Evolutionary conservation across 192 early-diverging fungal species (phyloP), one percentile per base, ranked within the genome.

Genomic region (Lobosporangium transversale): DNA sequence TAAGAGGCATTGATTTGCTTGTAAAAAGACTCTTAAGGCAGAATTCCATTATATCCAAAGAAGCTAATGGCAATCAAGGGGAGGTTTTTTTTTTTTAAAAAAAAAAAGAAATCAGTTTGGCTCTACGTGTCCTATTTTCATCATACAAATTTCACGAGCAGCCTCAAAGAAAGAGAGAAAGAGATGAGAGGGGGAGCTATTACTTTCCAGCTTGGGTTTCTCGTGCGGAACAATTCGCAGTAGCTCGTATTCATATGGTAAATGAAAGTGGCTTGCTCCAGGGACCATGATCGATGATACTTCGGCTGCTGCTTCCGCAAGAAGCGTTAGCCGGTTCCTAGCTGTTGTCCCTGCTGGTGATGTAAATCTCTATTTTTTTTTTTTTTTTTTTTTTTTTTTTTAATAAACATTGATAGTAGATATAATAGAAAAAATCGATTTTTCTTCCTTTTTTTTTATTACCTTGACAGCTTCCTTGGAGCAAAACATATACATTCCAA

Each of bases 401-500:
- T n/a, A n/a, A n/a, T n/a, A n/a, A n/a, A n/a, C n/a, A n/a, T n/a
- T n/a, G n/a, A n/a, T n/a, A n/a, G n/a, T n/a, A n/a, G n/a, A n/a
- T n/a, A n/a, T n/a, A n/a, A n/a, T n/a, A 31, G 27, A 48, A 17
- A 48, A 14, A 45, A 4, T 14, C 12, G 32, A 24, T 2, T 17
- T 56, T 0, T 14, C 11, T 45, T 30, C 42, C n/a, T n/a, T n/a
- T n/a, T n/a, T n/a, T 14, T 24, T 11, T 49, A 11, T 45, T 60
- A 76, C 73, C 73, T 76, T 61, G 58, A 51, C 20, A 0, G 73
- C 58, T 21, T 76, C 73, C 53, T 76, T 66, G 47, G 8, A 62
- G 20, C 58, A 56, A 21, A 76, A 76, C 47, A 76, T 62, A 40
- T 45, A 76, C 73, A 76, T 76, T 29, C 67, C 73, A 3, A 76